Evolutionary conservation across 345 rosid species (phyloP).

Genomic region (Eutrema heterophyllum): DNA sequence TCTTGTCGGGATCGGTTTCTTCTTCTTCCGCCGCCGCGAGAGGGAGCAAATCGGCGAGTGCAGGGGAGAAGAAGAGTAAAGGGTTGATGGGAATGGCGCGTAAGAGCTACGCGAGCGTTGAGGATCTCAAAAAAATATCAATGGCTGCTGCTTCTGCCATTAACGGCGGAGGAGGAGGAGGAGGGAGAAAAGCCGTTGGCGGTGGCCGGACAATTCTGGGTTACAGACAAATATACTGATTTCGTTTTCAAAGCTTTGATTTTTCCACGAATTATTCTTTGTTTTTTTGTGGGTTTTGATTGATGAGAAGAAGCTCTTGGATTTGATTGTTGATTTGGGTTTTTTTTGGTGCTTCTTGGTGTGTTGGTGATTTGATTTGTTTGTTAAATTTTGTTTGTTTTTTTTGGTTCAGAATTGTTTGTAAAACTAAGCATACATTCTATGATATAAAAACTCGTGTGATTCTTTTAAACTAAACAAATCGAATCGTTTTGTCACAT

Average conservation of each 20-base stretch:
- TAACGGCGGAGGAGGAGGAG: conserved; percentile 45
- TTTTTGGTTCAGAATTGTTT: not conserved
- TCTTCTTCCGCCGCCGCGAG: conserved; percentile 7
- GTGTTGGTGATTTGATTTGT: conserved; percentile 5
- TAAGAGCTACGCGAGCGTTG: conserved; percentile 67
- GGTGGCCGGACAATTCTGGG: conserved; percentile 44
- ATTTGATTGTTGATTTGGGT: not conserved
- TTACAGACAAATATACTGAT: conserved; percentile 37
- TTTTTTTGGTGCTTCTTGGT: not conserved
- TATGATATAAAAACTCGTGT: too few relatives aligned
- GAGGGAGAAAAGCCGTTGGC: conserved; percentile 30
- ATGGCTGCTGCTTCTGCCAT: conserved; percentile 52
- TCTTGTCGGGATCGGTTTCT: conserved; percentile 31
- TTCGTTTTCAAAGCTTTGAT: not conserved
- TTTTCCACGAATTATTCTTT: not conserved
- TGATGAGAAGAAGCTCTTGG: conserved; percentile 2
- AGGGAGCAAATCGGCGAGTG: conserved; percentile 72
- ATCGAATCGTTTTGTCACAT: too few relatives aligned
- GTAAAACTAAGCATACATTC: not conserved
- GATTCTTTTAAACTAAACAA: too few relatives aligned
- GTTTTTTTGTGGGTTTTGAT: not conserved
- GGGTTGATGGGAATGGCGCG: conserved; percentile 40
- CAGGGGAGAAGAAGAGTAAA: conserved; percentile 56
- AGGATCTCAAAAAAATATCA: conserved; percentile 58
- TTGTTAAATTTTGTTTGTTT: not conserved